Evolutionary conservation across 2,329 filamentous ascomycete species (phyloP), one percentile per base, ranked within the genome.

Genomic region (Fusarium torreyae): DNA sequence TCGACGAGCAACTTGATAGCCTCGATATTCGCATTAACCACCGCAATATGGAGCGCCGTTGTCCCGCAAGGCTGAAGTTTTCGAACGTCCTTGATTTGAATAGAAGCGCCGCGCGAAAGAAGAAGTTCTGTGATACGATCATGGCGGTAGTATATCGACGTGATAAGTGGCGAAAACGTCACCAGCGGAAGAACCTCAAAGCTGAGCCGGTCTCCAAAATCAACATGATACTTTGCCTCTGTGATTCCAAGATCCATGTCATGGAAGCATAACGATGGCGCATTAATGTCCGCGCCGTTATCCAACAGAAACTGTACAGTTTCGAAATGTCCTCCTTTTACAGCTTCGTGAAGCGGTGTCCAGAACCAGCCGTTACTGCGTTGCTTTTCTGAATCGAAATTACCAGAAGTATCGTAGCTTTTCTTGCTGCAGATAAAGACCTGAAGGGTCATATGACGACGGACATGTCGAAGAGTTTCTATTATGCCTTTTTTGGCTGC

Each of bases 91-190:
- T 38, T 33, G 42, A 68, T 69, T 17, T 69, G 45, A n/a, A 48
- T 46, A 11, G 55, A 61, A 33, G 66, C 66, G 10, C 66, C 63
- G 6, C 49, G 48, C 0, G 26, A 33, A 20, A 69, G 48, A 43
- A 69, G 42, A 10, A 68, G 38, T 11, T 68, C 43, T 8, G 39
- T 46, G 1, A 69, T 45, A 4, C 38, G 10, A 10, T 56, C 28
- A 2, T 28, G 43, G 11, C 10, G 38, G n/a, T 48, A 55, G 13
- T 55, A n/a, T 17, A 69, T 61, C 11, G 55, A 51, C n/a, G 45
- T 52, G 7, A 69, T 22, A 4, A 69, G 54, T 8, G 66, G 64
- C 6, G 66, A 57, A 20, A 68, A 65, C 11, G 57, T 52, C 13
- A 65, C 48, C 13, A 57, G 36, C 14, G 45, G 40, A 13, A 36